phyloP scores from a whole-genome alignment of 2,329 filamentous ascomycete species.

The Alternaria novae-zelandiae region DNA sequence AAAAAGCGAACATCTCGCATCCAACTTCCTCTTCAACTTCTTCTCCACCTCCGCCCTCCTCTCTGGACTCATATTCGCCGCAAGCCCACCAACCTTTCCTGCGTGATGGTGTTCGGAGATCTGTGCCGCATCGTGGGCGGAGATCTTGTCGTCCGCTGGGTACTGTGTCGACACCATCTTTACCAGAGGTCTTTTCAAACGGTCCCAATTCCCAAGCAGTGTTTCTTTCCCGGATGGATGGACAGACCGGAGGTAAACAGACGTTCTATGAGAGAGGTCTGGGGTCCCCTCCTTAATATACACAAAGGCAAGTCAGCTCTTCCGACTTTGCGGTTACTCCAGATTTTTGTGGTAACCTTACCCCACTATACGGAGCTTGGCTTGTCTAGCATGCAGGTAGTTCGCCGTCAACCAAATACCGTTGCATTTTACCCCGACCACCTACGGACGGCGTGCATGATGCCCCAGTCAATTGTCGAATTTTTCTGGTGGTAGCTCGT shows the following conservation, averaged over 20 bases:
- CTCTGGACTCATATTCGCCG: conserved; percentile 39
- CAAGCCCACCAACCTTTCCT: conserved; percentile 16
- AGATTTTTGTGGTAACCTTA: background rate
- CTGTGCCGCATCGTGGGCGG: conserved; percentile 10
- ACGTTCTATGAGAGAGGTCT: background rate
- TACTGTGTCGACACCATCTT: conserved; percentile 14
- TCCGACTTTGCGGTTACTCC: background rate
- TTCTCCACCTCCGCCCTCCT: conserved; percentile 41
- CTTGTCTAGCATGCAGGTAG: background rate
- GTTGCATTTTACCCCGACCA: background rate
- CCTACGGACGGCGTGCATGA: background rate
- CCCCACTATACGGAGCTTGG: background rate
- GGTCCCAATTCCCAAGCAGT: background rate
- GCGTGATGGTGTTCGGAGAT: conserved; percentile 7
- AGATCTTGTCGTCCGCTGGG: conserved; percentile 7
- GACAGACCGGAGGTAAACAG: background rate
- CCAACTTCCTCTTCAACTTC: conserved; percentile 43
- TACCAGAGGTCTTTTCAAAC: background rate
- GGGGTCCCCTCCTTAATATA: background rate
- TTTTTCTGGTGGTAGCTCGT: background rate
- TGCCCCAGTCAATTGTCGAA: background rate
- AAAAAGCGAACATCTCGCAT: conserved; percentile 40
- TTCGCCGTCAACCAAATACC: background rate
- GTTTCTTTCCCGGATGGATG: background rate
- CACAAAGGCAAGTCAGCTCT: background rate